Percentiles rank a stretch among this genome's conserved stretches.
These are phyloP conservation scores for Daldinia loculata DNA, from an alignment of 495 filamentous ascomycete species.

Conservation along the genomic window DNA sequence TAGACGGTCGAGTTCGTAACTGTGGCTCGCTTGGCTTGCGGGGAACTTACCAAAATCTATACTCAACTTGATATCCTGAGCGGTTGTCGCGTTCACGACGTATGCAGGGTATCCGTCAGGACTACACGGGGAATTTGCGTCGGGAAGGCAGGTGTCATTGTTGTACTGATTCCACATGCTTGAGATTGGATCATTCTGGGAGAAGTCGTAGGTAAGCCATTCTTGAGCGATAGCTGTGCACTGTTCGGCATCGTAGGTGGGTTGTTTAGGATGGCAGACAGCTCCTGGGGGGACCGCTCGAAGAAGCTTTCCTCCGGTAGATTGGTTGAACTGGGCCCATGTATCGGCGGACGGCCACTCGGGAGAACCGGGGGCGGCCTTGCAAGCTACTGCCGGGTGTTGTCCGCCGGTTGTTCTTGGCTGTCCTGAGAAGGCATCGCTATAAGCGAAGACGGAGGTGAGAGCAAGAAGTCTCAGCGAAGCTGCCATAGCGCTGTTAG, in stretches of 20 bases:
- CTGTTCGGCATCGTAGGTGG: conserved; percentile 45
- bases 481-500: conserved; percentile 21
- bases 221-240: conserved; percentile 46
- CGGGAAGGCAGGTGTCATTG: conserved; percentile 58
- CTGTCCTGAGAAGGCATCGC: conserved; percentile 22
- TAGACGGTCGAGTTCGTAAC: background rate
- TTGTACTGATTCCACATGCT: conserved; percentile 53
- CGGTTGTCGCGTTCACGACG: conserved; percentile 56
- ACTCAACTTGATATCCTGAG: conserved; percentile 53
- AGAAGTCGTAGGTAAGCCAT: conserved; percentile 51
- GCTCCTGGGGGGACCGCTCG: conserved; percentile 61
- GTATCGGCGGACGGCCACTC: conserved; percentile 46
- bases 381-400: conserved; percentile 36
- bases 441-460: conserved; percentile 11
- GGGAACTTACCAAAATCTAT: conserved; percentile 51
- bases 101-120: conserved; percentile 58
- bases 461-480: conserved; percentile 4
- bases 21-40: background rate
- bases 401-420: conserved; percentile 1
- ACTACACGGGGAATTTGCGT: conserved; percentile 48
- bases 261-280: conserved; percentile 61
- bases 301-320: conserved; percentile 60
- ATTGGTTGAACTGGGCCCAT: conserved; percentile 49
- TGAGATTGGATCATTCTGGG: conserved; percentile 51
- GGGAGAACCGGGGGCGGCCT: conserved; percentile 45